These are phyloP conservation scores for Haplosporangium gracile DNA, from an alignment of 192 early-diverging fungal species.

Conservation along the genomic window DNA sequence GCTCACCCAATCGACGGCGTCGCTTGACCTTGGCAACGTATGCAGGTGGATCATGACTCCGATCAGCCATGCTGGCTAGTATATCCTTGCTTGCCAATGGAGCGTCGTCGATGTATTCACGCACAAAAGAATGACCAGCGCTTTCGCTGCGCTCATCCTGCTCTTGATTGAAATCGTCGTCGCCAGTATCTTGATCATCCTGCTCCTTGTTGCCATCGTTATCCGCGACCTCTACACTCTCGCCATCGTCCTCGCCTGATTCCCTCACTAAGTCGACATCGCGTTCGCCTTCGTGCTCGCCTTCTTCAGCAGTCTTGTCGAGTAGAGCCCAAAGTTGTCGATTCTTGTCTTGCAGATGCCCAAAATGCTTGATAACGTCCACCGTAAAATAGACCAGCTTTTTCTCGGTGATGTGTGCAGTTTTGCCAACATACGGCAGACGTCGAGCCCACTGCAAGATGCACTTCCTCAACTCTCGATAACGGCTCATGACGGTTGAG, in stretches of 20 bases:
- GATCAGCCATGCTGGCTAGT: not conserved
- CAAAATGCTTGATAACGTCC: slow-evolving; percentile 38
- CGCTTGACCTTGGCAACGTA: not conserved
- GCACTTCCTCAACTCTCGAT: slow-evolving; percentile 17
- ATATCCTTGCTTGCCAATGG: not conserved
- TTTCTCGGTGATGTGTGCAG: slow-evolving; percentile 2
- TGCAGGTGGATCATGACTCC: slow-evolving; percentile 12
- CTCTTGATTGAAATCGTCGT: not conserved
- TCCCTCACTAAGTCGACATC: not conserved
- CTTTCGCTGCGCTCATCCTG: not conserved
- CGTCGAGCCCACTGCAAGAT: slow-evolving; percentile 33
- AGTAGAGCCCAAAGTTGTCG: slow-evolving; percentile 11
- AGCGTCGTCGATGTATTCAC: not conserved
- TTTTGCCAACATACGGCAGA: slow-evolving; percentile 20
- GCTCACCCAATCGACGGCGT: not conserved
- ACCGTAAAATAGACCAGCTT: slow-evolving; percentile 32
- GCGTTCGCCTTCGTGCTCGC: not conserved
- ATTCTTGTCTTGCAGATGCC: slow-evolving; percentile 27
- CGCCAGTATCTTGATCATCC: not conserved
- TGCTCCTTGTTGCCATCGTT: not conserved
- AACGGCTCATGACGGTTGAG: not conserved
- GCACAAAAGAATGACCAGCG: not conserved
- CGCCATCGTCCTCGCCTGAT: not conserved
- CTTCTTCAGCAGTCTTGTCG: slow-evolving; percentile 2
- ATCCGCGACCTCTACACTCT: not conserved